These are phyloP conservation scores for Pythium rishiriense DNA, from an alignment of 352 stramenopile species.

Conservation along the genomic window DNA sequence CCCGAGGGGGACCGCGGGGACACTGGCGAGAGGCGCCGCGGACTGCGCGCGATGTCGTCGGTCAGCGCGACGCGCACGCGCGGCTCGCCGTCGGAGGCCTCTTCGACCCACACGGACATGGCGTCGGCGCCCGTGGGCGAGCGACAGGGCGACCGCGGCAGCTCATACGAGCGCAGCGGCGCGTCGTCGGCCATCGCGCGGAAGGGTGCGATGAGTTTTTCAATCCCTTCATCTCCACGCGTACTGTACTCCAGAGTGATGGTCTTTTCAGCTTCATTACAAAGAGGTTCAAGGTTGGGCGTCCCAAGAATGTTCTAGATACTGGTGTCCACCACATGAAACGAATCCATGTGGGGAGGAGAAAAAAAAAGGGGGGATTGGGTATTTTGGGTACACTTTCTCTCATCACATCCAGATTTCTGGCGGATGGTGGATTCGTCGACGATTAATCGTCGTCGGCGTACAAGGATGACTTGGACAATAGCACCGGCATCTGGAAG, in stretches of 20 bases:
- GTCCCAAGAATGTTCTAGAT: slow-evolving; percentile 29
- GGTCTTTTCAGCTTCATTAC: slow-evolving; percentile 8
- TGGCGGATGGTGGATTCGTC: background rate
- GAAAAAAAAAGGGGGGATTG: background rate
- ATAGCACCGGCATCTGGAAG: slow-evolving; percentile 82
- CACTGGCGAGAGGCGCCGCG: background rate
- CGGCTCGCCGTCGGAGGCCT: slow-evolving; percentile 40
- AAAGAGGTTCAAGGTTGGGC: background rate
- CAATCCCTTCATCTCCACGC: no score
- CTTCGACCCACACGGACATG: slow-evolving; percentile 61
- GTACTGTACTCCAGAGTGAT: slow-evolving; percentile 23
- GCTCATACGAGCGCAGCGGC: slow-evolving; percentile 56
- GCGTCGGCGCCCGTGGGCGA: slow-evolving; percentile 51
- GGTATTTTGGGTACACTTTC: slow-evolving; percentile 3
- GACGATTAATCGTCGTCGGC: slow-evolving; percentile 74
- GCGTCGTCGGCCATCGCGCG: slow-evolving; percentile 19
- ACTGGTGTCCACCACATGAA: slow-evolving; percentile 20
- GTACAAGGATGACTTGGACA: slow-evolving; percentile 88
- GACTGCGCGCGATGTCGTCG: slow-evolving; percentile 14
- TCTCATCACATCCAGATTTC: slow-evolving; percentile 5
- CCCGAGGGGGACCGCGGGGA: background rate
- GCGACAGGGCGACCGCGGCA: slow-evolving; percentile 62
- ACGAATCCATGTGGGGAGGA: slow-evolving; percentile 13
- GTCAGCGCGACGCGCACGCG: slow-evolving; percentile 48
- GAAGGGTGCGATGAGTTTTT: no score